Base-by-base conservation (phyloP, 1,284 basidiomycete genomes). In the Rhodotorula sp. region DNA sequence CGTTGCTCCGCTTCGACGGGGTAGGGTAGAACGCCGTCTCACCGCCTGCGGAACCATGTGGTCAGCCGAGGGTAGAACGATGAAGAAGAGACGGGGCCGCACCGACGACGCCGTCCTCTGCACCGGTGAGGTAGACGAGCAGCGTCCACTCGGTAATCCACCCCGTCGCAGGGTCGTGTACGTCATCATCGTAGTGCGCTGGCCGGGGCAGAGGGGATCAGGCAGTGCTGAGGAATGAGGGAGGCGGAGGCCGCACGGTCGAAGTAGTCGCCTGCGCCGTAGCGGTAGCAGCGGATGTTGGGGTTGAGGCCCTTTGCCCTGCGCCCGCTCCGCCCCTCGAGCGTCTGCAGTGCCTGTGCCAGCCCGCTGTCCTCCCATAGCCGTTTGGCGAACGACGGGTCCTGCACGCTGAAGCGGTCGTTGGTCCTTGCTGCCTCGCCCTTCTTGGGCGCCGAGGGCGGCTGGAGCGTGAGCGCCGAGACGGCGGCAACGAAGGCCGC, bases 401-500 rank as follows among this genome's bases (percentile, higher is more conserved):
- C 90, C 10, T 84, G 82, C 12, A 89, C 79, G 3, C 88, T 88
- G 70, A 88, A 85, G 39, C 90, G 86, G 76, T 89, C 89, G 80
- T 91, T 91, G 22, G 90, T 86, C 62, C 91, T 82, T 44, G 88
- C 86, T 1, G 91, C 91, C 80, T 92, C 90, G 9, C 90, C 90
- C 68, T 84, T 84, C 81, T 89, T 91, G 2, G 89, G 88, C 29
- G 87, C 88, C 0, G 89, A 89, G 6, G 90, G 85, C 27, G 59
- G n/a, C 34, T 54, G 29, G 50, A 66, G 56, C 1, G 29, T n/a
- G 44, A 59, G 50, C 17, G 54, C 15, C 22, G 59, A 29, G 29
- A 72, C 29, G 51, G 70, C 64, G 3, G 65, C 3, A 41, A 55
- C 21, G 29, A 59, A 74, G 17, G 61, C 17, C 1, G 44, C 32